Evolutionary conservation across 345 rosid genomes (phyloP).

Genomic region (Eutrema japonicum): DNA sequence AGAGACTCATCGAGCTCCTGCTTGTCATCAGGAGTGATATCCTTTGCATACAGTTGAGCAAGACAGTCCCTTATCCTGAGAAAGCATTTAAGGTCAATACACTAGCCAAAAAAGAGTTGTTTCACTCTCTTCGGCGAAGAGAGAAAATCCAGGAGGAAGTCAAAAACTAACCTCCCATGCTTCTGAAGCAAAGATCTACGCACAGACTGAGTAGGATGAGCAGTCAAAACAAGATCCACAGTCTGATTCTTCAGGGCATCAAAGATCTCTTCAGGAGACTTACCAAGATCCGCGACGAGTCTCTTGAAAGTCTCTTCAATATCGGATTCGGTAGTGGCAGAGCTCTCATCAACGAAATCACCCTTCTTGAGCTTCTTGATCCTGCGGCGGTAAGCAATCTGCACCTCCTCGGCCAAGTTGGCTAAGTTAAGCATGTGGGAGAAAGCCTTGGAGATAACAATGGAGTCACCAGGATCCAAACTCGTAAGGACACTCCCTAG

Average conservation of each 20-base stretch:
- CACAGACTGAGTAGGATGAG: constrained; percentile 97
- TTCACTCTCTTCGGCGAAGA: neutral
- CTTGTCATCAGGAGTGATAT: constrained; percentile 96
- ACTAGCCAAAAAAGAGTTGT: constrained; percentile 4
- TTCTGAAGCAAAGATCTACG: constrained; percentile 98
- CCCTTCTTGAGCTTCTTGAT: constrained; percentile 85
- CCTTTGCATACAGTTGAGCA: constrained; percentile 89
- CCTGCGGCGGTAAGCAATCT: constrained; percentile 86
- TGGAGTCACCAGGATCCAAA: constrained; percentile 96
- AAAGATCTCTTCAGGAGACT: constrained; percentile 88
- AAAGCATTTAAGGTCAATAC: neutral
- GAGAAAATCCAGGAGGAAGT: neutral
- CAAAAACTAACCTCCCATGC: constrained; percentile 73
- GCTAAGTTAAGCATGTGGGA: constrained; percentile 98
- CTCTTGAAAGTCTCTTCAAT: constrained; percentile 94
- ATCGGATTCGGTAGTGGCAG: constrained; percentile 91
- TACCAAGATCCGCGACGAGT: constrained; percentile 75
- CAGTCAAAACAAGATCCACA: constrained; percentile 95
- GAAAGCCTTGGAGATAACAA: constrained; percentile 87
- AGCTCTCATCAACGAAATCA: constrained; percentile 83
- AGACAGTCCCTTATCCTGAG: constrained; percentile 86
- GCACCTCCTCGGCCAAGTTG: constrained; percentile 97
- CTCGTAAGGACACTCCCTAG: constrained; percentile 83
- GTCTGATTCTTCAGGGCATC: constrained; percentile 97
- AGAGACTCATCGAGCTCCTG: constrained; percentile 98